phyloP scores from a whole-genome alignment of 495 filamentous ascomycete species.

The Haplographium delicatum region DNA sequence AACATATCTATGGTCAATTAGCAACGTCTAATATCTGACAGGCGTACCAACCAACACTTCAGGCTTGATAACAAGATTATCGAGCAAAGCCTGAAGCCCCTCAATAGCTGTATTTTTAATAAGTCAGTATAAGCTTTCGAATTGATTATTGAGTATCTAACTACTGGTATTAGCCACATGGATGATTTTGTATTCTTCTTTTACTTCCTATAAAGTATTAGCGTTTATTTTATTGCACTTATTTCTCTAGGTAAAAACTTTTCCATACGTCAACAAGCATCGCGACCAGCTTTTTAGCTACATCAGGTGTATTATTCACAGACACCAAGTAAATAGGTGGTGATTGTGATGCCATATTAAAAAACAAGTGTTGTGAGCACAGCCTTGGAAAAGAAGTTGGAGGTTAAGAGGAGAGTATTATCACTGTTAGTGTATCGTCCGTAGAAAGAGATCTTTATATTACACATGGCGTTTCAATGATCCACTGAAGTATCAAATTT shows the following conservation, averaged over 20 bases:
- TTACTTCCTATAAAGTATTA: background rate
- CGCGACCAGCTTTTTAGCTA: conserved; percentile 3
- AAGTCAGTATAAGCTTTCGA: background rate
- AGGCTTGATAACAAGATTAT: background rate
- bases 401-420: too few species aligned
- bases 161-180: conserved; percentile 5
- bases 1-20: conserved; percentile 6
- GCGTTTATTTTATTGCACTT: too few species aligned
- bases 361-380: too few species aligned
- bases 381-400: too few species aligned
- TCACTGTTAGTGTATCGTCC: too few species aligned
- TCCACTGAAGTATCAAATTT: too few species aligned
- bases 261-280: conserved; percentile 2
- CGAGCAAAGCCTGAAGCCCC: background rate
- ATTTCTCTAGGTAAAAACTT: background rate
- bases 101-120: background rate
- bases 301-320: conserved; percentile 6
- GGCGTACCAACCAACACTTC: background rate
- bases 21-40: background rate
- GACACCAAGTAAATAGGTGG: conserved; percentile 1
- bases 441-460: too few species aligned
- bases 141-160: background rate
- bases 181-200: background rate
- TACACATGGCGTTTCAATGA: too few species aligned
- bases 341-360: background rate